Evolutionary conservation across 768 basidiomycete species (phyloP).

Genomic region (Mycena rebaudengoi): DNA sequence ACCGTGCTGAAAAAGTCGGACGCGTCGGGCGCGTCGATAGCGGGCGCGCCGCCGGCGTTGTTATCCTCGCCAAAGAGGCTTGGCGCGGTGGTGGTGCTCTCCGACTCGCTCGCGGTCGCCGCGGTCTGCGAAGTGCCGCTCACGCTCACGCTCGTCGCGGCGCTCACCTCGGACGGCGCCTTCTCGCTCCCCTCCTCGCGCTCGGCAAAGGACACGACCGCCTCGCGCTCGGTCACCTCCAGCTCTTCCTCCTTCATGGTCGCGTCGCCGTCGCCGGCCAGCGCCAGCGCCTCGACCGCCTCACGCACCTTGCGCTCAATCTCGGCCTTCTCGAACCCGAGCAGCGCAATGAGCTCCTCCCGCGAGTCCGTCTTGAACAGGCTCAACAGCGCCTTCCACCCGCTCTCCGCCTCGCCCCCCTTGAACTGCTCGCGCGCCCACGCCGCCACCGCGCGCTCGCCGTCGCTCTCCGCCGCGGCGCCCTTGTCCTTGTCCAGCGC

Average conservation of each 20-base stretch:
- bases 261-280: constrained; percentile 43
- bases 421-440: constrained; percentile 73
- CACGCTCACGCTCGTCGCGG: constrained; percentile 30
- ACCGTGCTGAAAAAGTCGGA: constrained; percentile 91
- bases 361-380: constrained; percentile 90
- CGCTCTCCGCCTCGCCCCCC: constrained; percentile 49
- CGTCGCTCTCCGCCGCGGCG: constrained; percentile 56
- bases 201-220: constrained; percentile 87
- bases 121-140: constrained; percentile 71
- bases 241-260: constrained; percentile 49
- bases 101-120: constrained; percentile 67
- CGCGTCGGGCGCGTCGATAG: constrained; percentile 47
- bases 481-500: constrained; percentile 40
- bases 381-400: constrained; percentile 90
- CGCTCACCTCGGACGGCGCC: constrained; percentile 80
- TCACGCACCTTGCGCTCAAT: constrained; percentile 81
- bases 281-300: constrained; percentile 80
- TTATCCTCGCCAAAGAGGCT: constrained; percentile 93
- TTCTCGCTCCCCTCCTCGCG: constrained; percentile 68
- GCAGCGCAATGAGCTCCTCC: constrained; percentile 87
- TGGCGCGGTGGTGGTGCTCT: constrained; percentile 82
- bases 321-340: constrained; percentile 93
- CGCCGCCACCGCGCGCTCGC: constrained; percentile 56
- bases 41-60: constrained; percentile 58
- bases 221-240: constrained; percentile 60